Evolutionary conservation across 495 filamentous ascomycete species (phyloP), one percentile per base, ranked within the genome.

Genomic region (Podospora anserina): DNA sequence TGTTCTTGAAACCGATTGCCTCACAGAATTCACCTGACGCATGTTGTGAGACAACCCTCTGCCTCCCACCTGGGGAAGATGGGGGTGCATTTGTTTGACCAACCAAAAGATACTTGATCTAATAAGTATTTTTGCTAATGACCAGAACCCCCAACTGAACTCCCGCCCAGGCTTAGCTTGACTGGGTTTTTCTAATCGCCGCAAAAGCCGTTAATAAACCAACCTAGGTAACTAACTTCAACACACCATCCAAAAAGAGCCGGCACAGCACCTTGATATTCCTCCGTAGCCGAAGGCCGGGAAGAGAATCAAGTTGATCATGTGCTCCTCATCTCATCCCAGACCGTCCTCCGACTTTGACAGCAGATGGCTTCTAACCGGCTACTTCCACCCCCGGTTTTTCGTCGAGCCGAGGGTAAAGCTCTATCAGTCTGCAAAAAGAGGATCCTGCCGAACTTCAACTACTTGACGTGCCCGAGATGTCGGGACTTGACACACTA

Each of bases 341-440:
- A 49, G 39, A 5, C 9, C 9, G 39, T 11, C 39, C 15, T 16
- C 39, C 39, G 39, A 49, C 39, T 49, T 3, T 49, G 39, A 11
- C 39, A 49, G 39, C 39, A 23, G n/a, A 20, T 62, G 58, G 63
- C 30, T 9, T 63, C 58, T 53, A 6, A 15, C 63, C 60, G 68
- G 53, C 64, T 49, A 49, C 39, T 49, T 49, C 39, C 15, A 49
- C 39, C 39, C 39, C 39, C 39, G 39, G 39, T 34, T 71, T 74
- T 66, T 70, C 68, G 66, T 70, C 62, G 70, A 74, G 70, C 72
- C 72, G 72, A 74, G 68, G 68, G 63, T 72, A 74, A 70, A 34
- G 44, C 49, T 49, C 39, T 49, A 49, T 49, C 6, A 18, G 53
- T 13, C 4, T 15, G 53, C 18, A 20, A 65, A 26, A 27, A 30